phyloP scores from a whole-genome alignment of 192 early-diverging fungal species.

The Linnemannia zychae region DNA sequence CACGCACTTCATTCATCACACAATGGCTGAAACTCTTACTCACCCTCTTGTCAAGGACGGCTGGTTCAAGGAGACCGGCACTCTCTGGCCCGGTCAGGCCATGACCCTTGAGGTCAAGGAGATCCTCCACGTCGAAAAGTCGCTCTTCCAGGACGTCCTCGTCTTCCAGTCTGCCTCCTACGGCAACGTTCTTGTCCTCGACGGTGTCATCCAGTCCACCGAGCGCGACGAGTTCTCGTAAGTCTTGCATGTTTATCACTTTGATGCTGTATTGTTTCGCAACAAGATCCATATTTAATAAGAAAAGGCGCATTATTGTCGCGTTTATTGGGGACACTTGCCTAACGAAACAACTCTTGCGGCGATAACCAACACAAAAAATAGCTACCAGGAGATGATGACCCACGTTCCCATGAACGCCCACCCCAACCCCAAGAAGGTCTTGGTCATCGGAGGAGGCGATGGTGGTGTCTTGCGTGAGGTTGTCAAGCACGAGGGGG shows the following conservation, averaged over 20 bases:
- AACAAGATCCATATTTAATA: neutral
- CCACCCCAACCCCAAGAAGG: slow-evolving; percentile 95
- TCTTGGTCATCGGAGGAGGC: slow-evolving; percentile 98
- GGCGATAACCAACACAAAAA: neutral
- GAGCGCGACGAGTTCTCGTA: slow-evolving; percentile 99
- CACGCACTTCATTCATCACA: neutral
- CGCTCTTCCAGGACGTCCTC: slow-evolving; percentile 96
- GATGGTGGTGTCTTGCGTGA: slow-evolving; percentile 99
- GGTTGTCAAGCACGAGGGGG: slow-evolving; percentile 94
- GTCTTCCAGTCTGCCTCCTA: slow-evolving; percentile 96
- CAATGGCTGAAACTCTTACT: slow-evolving; percentile 64
- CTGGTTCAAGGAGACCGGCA: slow-evolving; percentile 96
- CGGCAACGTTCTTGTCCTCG: slow-evolving; percentile 97
- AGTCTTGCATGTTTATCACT: slow-evolving; percentile 46
- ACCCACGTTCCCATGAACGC: slow-evolving; percentile 94
- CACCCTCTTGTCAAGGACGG: slow-evolving; percentile 95
- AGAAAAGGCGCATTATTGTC: neutral
- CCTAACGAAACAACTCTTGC: neutral
- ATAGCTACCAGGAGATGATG: slow-evolving; percentile 99
- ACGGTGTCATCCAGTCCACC: slow-evolving; percentile 98
- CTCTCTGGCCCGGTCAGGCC: slow-evolving; percentile 99
- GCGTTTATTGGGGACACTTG: neutral
- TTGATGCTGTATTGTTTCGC: neutral
- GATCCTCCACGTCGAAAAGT: slow-evolving; percentile 96
- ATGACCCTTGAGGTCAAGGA: slow-evolving; percentile 96